phyloP scores from a whole-genome alignment of 495 filamentous ascomycete genomes.

The Hypoxylon fragiforme region DNA sequence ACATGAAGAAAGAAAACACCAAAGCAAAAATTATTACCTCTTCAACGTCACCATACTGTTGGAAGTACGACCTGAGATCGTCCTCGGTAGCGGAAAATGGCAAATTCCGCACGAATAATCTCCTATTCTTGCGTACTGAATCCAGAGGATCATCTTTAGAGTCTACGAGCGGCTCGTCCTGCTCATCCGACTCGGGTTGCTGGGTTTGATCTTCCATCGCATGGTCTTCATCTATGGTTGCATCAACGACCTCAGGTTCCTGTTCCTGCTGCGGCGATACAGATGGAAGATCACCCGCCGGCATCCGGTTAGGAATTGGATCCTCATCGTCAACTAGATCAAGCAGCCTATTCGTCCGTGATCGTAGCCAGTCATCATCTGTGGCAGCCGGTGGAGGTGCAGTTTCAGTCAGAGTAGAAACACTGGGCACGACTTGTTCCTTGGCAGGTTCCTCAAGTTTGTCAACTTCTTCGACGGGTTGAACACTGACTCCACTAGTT shows the following conservation, averaged over 20 bases:
- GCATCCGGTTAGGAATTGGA: conserved; percentile 31
- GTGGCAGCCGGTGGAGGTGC: conserved; percentile 46
- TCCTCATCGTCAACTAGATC: conserved; percentile 72
- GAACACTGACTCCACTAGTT: not conserved
- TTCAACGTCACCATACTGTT: conserved; percentile 70
- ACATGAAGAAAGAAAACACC: conserved; percentile 25
- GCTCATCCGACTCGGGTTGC: conserved; percentile 32
- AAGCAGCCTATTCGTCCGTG: conserved; percentile 85
- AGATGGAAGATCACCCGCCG: conserved; percentile 9
- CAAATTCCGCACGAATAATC: conserved; percentile 88
- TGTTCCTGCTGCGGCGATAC: conserved; percentile 16
- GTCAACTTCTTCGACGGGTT: not conserved
- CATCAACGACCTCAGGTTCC: conserved; percentile 29
- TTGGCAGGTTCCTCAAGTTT: conserved; percentile 22
- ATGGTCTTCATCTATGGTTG: conserved; percentile 31
- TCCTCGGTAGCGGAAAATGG: conserved; percentile 78
- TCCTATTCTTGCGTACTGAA: conserved; percentile 59
- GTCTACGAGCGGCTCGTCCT: conserved; percentile 23
- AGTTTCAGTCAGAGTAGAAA: conserved; percentile 1
- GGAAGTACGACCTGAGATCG: conserved; percentile 72
- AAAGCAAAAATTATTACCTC: conserved; percentile 69
- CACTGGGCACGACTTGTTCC: conserved; percentile 9
- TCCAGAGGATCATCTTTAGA: conserved; percentile 44
- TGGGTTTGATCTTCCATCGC: conserved; percentile 27
- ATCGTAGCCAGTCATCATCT: conserved; percentile 92